phyloP scores from a whole-genome alignment of 441 rosid genomes.

The Aleurites moluccanus region DNA sequence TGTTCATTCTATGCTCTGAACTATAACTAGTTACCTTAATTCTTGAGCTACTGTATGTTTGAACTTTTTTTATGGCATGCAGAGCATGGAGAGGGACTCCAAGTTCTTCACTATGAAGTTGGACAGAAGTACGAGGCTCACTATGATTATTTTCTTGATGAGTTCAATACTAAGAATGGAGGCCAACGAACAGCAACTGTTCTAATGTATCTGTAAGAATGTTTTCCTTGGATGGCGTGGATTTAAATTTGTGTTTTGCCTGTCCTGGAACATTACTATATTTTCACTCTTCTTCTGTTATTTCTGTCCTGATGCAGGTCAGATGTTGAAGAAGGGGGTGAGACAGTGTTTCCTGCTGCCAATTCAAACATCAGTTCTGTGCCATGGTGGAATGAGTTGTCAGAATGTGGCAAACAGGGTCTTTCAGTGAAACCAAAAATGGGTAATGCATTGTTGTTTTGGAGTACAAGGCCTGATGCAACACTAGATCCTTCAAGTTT shows the following conservation, averaged over 20 bases:
- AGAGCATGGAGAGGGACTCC: slow-evolving; percentile 97
- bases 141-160: slow-evolving; percentile 82
- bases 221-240: neutral
- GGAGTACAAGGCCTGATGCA: slow-evolving; percentile 95
- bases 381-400: slow-evolving; percentile 85
- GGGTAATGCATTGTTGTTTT: slow-evolving; percentile 90
- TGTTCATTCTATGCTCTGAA: neutral
- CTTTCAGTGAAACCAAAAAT: slow-evolving; percentile 82
- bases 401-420: slow-evolving; percentile 77
- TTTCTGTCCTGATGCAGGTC: slow-evolving; percentile 48
- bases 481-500: slow-evolving; percentile 79
- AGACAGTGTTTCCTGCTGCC: slow-evolving; percentile 84
- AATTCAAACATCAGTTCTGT: slow-evolving; percentile 64
- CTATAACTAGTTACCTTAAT: slow-evolving; percentile 2
- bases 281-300: neutral
- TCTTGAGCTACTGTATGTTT: slow-evolving; percentile 14
- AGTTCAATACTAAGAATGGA: slow-evolving; percentile 77
- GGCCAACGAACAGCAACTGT: slow-evolving; percentile 97
- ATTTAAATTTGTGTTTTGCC: neutral
- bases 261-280: neutral
- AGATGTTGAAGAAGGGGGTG: slow-evolving; percentile 99
- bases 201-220: slow-evolving; percentile 91
- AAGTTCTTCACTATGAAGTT: slow-evolving; percentile 84
- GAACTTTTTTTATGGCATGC: slow-evolving; percentile 24
- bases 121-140: slow-evolving; percentile 94